Evolutionary conservation across 768 basidiomycete genomes (phyloP).

Genomic region (Sarcodon aspratus): DNA sequence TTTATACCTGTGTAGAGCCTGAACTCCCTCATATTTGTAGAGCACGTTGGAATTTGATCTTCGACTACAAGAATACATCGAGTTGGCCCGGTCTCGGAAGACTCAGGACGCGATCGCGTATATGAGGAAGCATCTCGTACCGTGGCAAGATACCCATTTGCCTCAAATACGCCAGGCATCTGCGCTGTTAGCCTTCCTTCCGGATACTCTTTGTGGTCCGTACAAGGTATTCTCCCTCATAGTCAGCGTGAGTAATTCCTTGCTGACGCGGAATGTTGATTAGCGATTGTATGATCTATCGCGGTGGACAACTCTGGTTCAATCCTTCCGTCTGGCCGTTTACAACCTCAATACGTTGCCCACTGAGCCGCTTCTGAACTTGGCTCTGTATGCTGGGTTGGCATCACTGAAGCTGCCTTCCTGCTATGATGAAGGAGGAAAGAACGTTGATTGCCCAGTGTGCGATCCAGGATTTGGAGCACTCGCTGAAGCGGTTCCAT

Average conservation of each 20-base stretch:
- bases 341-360: conserved; percentile 84
- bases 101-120: conserved; percentile 75
- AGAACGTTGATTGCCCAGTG: conserved; percentile 84
- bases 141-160: conserved; percentile 78
- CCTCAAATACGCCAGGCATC: conserved; percentile 68
- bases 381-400: conserved; percentile 86
- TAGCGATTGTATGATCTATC: conserved; percentile 76
- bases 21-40: conserved; percentile 27
- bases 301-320: conserved; percentile 68
- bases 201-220: conserved; percentile 58
- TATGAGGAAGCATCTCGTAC: conserved; percentile 63
- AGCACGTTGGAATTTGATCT: conserved; percentile 94
- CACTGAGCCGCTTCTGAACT: conserved; percentile 74
- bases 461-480: conserved; percentile 71
- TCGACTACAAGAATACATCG: conserved; percentile 92
- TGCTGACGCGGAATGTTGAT: neutral
- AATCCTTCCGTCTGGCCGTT: conserved; percentile 76
- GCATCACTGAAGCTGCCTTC: conserved; percentile 83
- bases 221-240: conserved; percentile 51
- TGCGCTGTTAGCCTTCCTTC: conserved; percentile 63
- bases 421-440: conserved; percentile 53
- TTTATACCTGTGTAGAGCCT: neutral
- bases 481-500: conserved; percentile 80
- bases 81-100: conserved; percentile 63
- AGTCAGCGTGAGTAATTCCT: neutral